phyloP scores from a whole-genome alignment of 257 asterid genomes.

The Gentiana straminea region DNA sequence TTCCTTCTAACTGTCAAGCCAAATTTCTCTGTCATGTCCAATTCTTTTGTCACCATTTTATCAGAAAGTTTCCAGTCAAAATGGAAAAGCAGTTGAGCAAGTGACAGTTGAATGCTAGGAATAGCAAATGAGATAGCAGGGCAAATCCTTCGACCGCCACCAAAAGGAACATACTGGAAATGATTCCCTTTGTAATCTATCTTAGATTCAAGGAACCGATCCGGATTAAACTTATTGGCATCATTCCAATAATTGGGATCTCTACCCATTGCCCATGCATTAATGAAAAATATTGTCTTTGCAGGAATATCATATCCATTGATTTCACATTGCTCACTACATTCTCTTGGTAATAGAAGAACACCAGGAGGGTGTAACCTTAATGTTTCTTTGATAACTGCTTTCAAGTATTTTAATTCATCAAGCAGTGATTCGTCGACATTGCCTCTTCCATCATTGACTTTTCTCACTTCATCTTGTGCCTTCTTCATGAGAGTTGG shows the following conservation, averaged over 20 bases:
- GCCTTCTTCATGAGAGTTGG: background rate
- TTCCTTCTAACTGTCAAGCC: too few relatives aligned
- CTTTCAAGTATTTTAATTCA: conserved; percentile 3
- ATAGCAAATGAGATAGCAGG: conserved; percentile 2
- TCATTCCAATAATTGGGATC: conserved; percentile 1
- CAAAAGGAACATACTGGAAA: conserved; percentile 3
- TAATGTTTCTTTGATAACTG: conserved; percentile 5
- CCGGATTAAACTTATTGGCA: conserved; percentile 1
- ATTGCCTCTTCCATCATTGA: too few relatives aligned
- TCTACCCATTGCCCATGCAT: background rate
- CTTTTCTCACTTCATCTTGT: too few relatives aligned
- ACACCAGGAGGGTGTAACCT: conserved; percentile 3
- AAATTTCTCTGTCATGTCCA: too few relatives aligned
- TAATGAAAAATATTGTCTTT: background rate
- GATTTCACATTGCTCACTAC: conserved; percentile 4
- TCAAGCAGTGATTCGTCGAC: too few relatives aligned
- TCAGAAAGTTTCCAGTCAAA: too few relatives aligned
- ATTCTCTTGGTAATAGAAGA: background rate
- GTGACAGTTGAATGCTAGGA: too few relatives aligned
- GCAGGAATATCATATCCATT: background rate
- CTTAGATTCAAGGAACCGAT: background rate
- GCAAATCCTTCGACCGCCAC: conserved; percentile 4
- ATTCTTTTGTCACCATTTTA: too few relatives aligned
- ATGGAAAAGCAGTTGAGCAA: too few relatives aligned
- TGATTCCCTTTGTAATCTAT: background rate